Evolutionary conservation across 176 grass and related monocot species (phyloP).

Genomic region (Zoysia pacifica): DNA sequence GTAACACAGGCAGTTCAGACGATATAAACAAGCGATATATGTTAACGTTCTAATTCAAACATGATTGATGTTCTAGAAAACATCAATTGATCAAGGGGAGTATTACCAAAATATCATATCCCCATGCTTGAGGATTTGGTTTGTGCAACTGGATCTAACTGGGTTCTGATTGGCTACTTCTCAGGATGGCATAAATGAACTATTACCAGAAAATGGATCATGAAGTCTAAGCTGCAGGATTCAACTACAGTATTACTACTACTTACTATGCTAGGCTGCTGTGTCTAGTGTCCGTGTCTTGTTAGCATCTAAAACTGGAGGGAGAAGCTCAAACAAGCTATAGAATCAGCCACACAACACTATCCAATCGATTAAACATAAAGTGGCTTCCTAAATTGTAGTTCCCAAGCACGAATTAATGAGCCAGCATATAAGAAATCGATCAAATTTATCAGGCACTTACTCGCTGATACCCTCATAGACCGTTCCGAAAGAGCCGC

Average conservation of each 20-base stretch:
- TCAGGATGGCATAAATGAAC: neutral
- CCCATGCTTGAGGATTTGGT: constrained; percentile 9
- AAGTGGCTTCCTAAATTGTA: neutral
- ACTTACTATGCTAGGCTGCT: neutral
- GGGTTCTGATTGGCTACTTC: neutral
- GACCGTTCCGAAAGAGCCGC: constrained; percentile 72
- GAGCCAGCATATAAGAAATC: neutral
- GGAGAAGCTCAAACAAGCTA: constrained; percentile 8
- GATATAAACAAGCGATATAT: constrained; percentile 4
- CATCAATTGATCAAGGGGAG: neutral
- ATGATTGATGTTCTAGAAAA: neutral
- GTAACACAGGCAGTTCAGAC: constrained; percentile 14
- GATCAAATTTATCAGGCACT: constrained; percentile 34
- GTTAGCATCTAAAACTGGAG: neutral
- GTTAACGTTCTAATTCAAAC: neutral
- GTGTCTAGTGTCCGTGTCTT: constrained; percentile 1
- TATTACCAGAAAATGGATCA: neutral
- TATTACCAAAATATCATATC: neutral
- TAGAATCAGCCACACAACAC: neutral
- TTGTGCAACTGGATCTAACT: constrained; percentile 4
- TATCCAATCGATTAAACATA: neutral
- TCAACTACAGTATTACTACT: neutral
- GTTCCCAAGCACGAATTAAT: neutral
- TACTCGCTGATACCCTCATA: constrained; percentile 85
- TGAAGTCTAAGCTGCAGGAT: constrained; percentile 11